A percentile compares a stretch with the other conserved stretches of the same genome.
These are phyloP conservation scores for Fusarium penzigii DNA, from an alignment of 2,329 filamentous ascomycete genomes.

Conservation along the genomic window DNA sequence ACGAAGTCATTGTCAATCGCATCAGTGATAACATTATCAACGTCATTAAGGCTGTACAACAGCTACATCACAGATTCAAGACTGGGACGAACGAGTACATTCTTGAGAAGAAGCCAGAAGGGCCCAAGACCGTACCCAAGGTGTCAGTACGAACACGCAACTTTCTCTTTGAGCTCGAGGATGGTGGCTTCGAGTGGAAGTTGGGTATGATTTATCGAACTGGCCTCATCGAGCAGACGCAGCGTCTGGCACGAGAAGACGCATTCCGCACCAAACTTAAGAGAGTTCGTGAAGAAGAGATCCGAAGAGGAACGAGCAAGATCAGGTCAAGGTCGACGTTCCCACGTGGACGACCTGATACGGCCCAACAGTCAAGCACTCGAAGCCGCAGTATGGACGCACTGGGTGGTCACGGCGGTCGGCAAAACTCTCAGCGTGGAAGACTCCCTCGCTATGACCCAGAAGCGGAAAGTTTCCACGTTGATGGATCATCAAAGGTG, in stretches of 20 bases:
- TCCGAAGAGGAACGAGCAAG: conserved; percentile 53
- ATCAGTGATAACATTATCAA: conserved; percentile 95
- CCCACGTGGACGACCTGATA: conserved; percentile 36
- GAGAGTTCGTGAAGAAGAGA: conserved; percentile 74
- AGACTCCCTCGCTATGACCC: conserved; percentile 73
- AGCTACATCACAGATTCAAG: conserved; percentile 90
- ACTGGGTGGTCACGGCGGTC: conserved; percentile 33
- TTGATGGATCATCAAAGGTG: conserved; percentile 72
- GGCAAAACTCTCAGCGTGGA: conserved; percentile 36
- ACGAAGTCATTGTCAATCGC: conserved; percentile 85
- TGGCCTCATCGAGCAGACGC: conserved; percentile 85
- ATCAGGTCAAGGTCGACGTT: conserved; percentile 57
- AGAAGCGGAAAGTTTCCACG: conserved; percentile 63
- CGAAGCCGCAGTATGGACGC: conserved; percentile 60
- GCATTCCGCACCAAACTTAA: conserved; percentile 87
- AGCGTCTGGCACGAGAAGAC: conserved; percentile 85
- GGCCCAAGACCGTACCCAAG: conserved; percentile 82
- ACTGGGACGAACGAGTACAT: conserved; percentile 88
- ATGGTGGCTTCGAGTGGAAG: conserved; percentile 97
- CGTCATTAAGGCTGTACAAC: conserved; percentile 80
- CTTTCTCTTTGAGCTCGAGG: conserved; percentile 88
- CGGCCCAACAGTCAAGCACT: conserved; percentile 36
- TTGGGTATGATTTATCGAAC: conserved; percentile 90
- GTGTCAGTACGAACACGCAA: conserved; percentile 80
- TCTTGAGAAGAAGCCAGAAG: conserved; percentile 80